These are phyloP conservation scores for Decorospora gaudefroyi DNA, from an alignment of 2,329 filamentous ascomycete genomes.

Conservation along the genomic window DNA sequence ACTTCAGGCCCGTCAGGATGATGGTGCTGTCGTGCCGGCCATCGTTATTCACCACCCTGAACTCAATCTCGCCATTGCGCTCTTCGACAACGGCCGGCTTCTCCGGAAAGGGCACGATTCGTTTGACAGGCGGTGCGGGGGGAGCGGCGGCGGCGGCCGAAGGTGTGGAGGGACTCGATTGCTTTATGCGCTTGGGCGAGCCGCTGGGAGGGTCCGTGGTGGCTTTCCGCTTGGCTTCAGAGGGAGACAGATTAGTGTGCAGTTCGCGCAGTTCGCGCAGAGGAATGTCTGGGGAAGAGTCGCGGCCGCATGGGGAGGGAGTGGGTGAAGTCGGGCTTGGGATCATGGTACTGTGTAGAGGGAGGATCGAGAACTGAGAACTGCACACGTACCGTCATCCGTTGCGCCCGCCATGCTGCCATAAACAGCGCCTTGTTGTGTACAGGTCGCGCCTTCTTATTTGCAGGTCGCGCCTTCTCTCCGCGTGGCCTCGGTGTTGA, in stretches of 20 bases:
- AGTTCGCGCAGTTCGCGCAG: constrained; percentile 8
- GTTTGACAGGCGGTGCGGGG: constrained; percentile 54
- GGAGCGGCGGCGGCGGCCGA: constrained; percentile 38
- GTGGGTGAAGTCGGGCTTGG: constrained; percentile 5
- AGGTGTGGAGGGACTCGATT: constrained; percentile 41
- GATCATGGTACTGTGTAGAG: not conserved
- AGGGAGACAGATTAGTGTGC: constrained; percentile 19
- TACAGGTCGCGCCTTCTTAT: too few relatives aligned
- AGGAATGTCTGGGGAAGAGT: constrained; percentile 15
- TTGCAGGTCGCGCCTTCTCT: constrained; percentile 22
- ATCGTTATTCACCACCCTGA: constrained; percentile 97
- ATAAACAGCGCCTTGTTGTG: constrained; percentile 15
- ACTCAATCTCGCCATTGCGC: constrained; percentile 91
- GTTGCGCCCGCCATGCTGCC: constrained; percentile 41
- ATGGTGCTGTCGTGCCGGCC: constrained; percentile 84
- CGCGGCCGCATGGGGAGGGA: constrained; percentile 3
- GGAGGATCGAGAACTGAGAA: not conserved
- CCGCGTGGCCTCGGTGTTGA: constrained; percentile 1
- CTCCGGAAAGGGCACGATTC: constrained; percentile 83
- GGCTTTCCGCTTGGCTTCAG: constrained; percentile 70
- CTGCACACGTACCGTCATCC: constrained; percentile 45
- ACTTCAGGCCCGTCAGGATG: constrained; percentile 93
- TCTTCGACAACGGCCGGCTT: constrained; percentile 95
- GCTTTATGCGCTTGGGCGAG: constrained; percentile 63
- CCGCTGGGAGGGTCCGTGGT: constrained; percentile 66